Evolutionary conservation across 257 asterid species (phyloP).

Genomic region (Solanum ossicruentum): DNA sequence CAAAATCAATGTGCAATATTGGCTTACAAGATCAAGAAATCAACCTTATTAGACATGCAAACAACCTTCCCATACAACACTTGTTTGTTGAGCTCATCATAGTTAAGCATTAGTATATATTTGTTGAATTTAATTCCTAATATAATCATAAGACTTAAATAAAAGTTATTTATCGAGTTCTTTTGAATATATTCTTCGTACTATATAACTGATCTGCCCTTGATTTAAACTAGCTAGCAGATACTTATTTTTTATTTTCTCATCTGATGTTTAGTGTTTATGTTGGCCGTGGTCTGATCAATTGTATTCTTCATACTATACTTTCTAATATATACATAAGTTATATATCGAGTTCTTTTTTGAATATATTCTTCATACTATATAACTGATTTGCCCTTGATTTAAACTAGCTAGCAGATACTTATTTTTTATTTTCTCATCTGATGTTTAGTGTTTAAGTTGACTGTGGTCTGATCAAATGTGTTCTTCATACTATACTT

Average conservation of each 20-base stretch:
- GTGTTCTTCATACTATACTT: no score
- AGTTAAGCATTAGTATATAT: no score
- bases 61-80: neutral
- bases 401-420: no score
- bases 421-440: neutral
- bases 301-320: no score
- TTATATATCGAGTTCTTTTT: neutral
- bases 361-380: neutral
- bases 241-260: neutral
- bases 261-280: neutral
- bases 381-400: neutral
- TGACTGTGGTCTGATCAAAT: accelerated
- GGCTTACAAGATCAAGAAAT: slow-evolving; percentile 21
- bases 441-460: neutral
- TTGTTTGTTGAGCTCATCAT: neutral
- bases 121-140: no score
- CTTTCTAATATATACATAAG: no score
- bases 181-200: neutral
- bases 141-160: no score
- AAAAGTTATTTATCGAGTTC: neutral
- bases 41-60: slow-evolving; percentile 13
- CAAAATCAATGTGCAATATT: slow-evolving; percentile 19
- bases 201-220: neutral
- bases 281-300: neutral
- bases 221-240: no score